These are phyloP conservation scores for Sicyos baderoa DNA, from an alignment of 306 rosid genomes.

Conservation along the genomic window DNA sequence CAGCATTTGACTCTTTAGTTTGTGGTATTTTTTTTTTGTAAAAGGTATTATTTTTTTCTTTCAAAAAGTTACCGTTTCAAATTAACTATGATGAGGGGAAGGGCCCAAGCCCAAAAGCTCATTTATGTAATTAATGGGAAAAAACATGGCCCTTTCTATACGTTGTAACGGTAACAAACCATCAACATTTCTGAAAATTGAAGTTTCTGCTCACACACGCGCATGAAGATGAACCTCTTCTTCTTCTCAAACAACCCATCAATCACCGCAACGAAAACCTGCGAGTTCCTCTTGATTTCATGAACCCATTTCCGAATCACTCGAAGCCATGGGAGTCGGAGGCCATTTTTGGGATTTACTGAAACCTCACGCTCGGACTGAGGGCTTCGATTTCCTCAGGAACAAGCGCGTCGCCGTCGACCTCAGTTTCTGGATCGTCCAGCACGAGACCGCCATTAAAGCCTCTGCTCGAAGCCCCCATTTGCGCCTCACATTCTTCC, in stretches of 20 bases:
- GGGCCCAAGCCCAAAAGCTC: conserved; percentile 8
- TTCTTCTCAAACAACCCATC: neutral
- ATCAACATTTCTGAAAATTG: conserved; percentile 13
- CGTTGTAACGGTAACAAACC: conserved; percentile 20
- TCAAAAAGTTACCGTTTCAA: conserved; percentile 13
- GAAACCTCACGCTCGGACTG: conserved; percentile 59
- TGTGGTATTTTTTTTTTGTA: no score
- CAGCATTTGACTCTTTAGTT: no score
- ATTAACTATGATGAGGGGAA: neutral
- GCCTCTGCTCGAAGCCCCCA: conserved; percentile 50
- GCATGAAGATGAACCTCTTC: conserved; percentile 1
- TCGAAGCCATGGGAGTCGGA: conserved; percentile 57
- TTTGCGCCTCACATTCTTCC: conserved; percentile 67
- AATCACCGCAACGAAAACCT: neutral
- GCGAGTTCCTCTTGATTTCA: conserved; percentile 13
- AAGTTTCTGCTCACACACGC: neutral
- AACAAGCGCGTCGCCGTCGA: conserved; percentile 94
- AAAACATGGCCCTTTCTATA: conserved; percentile 7
- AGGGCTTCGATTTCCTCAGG: conserved; percentile 80
- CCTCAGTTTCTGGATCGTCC: conserved; percentile 84
- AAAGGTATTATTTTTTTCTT: no score
- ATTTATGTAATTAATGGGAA: neutral
- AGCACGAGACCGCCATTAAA: conserved; percentile 66
- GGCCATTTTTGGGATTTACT: conserved; percentile 84
- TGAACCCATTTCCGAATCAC: conserved; percentile 20